Evolutionary conservation across 768 basidiomycete species (phyloP).

Genomic region (Lactarius quietus): DNA sequence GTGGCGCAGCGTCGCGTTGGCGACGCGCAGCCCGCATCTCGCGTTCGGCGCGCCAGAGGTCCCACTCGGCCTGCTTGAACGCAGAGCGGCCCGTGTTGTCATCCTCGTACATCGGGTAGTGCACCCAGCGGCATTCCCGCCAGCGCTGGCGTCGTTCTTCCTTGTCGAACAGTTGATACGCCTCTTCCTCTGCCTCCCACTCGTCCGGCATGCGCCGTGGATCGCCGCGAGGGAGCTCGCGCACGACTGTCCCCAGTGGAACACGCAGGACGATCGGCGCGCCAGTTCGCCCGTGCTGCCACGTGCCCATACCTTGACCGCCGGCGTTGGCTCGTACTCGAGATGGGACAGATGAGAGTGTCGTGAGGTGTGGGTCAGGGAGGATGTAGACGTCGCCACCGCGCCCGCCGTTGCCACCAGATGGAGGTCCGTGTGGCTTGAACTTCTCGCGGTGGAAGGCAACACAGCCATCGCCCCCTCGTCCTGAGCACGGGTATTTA

Average conservation of each 20-base stretch:
- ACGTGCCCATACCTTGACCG: slow-evolving; percentile 73
- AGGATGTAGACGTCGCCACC: slow-evolving; percentile 86
- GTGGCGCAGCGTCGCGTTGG: slow-evolving; percentile 40
- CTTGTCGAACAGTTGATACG: slow-evolving; percentile 44
- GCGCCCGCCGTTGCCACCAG: slow-evolving; percentile 88
- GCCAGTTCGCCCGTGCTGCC: slow-evolving; percentile 79
- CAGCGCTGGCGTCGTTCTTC: slow-evolving; percentile 54
- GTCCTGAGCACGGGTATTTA: slow-evolving; percentile 46
- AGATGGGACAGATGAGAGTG: slow-evolving; percentile 67
- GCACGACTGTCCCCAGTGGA: slow-evolving; percentile 87
- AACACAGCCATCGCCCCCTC: slow-evolving; percentile 87
- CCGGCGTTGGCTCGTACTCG: slow-evolving; percentile 68
- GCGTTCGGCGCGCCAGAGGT: slow-evolving; percentile 58
- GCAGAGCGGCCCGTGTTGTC: slow-evolving; percentile 58
- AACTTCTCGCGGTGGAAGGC: slow-evolving; percentile 93
- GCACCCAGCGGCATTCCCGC: slow-evolving; percentile 69
- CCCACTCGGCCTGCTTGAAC: slow-evolving; percentile 69
- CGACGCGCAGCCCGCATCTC: slow-evolving; percentile 49
- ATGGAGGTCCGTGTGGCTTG: slow-evolving; percentile 80
- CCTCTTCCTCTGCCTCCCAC: slow-evolving; percentile 71
- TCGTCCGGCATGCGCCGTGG: slow-evolving; percentile 60
- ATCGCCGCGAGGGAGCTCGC: slow-evolving; percentile 66
- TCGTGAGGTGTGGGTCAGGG: slow-evolving; percentile 73
- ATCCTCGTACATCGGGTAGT: slow-evolving; percentile 67
- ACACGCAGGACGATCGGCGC: slow-evolving; percentile 73